Percentiles rank a stretch among this genome's conserved stretches.
Conservation (phyloP, 441 rosid species). For the Euphorbia celastroides region DNA sequence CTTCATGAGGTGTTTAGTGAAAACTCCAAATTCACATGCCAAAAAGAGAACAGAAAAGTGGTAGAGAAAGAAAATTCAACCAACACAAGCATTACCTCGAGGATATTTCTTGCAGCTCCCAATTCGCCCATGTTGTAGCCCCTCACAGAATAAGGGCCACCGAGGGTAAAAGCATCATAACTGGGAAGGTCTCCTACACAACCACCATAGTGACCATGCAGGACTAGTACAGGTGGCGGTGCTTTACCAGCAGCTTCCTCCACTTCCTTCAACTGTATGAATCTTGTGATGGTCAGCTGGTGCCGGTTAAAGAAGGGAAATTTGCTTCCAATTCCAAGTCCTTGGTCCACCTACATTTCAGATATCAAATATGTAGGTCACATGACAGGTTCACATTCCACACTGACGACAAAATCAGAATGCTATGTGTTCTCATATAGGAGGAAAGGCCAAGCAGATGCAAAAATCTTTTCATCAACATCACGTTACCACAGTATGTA, state of each 20-base stretch:
- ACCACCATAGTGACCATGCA: constrained; percentile 94
- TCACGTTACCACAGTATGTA: no score
- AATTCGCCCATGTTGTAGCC: constrained; percentile 99
- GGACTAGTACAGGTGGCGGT: constrained; percentile 89
- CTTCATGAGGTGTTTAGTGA: no score
- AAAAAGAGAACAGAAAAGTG: no score
- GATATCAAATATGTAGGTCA: constrained; percentile 15
- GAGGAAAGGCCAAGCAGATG: not conserved
- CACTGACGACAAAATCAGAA: not conserved
- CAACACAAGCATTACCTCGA: no score
- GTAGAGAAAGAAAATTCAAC: constrained; percentile 12
- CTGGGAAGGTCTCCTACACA: constrained; percentile 96
- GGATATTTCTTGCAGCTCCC: constrained; percentile 90
- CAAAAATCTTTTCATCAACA: no score
- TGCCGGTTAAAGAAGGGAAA: constrained; percentile 95
- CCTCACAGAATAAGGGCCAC: constrained; percentile 95
- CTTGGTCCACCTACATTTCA: constrained; percentile 80
- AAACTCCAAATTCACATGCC: not conserved
- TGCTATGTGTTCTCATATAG: not conserved
- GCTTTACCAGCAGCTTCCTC: constrained; percentile 79
- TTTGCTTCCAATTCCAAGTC: constrained; percentile 90
- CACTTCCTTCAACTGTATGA: constrained; percentile 71
- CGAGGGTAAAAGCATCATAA: constrained; percentile 93
- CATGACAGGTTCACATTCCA: not conserved
- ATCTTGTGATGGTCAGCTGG: constrained; percentile 70